Conservation (phyloP, 106 monocot species). For the Phalaenopsis equestris region DNA sequence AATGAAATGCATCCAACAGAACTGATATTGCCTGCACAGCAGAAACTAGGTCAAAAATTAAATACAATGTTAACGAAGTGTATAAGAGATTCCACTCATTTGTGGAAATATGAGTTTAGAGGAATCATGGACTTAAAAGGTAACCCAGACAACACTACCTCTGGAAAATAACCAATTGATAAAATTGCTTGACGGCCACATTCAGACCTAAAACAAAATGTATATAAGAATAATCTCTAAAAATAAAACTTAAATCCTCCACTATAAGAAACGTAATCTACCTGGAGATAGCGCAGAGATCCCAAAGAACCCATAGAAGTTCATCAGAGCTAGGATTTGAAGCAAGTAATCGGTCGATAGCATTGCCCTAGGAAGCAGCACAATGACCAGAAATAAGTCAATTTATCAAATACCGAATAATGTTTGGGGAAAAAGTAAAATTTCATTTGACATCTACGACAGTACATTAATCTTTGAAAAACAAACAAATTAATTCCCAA, state of each 20-base stretch:
- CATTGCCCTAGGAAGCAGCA: conserved; percentile 36
- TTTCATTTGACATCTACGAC: neutral
- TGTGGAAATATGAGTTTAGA: neutral
- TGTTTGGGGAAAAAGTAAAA: neutral
- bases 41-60: neutral
- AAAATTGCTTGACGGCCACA: conserved; percentile 89
- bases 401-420: neutral
- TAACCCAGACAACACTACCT: conserved; percentile 35
- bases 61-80: neutral
- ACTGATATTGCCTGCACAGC: conserved; percentile 57
- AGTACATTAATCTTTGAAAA: neutral
- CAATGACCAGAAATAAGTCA: neutral
- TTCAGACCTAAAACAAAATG: conserved; percentile 55
- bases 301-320: conserved; percentile 91
- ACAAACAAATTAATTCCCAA: neutral
- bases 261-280: conserved; percentile 17
- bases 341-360: conserved; percentile 72
- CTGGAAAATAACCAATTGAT: conserved; percentile 55
- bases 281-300: conserved; percentile 88
- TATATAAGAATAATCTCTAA: conserved; percentile 1
- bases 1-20: conserved; percentile 59
- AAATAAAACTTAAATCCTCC: neutral
- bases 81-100: neutral
- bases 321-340: conserved; percentile 62
- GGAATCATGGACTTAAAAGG: neutral